Conservation (phyloP, 495 filamentous ascomycete species). For the Xylaria intraflava region DNA sequence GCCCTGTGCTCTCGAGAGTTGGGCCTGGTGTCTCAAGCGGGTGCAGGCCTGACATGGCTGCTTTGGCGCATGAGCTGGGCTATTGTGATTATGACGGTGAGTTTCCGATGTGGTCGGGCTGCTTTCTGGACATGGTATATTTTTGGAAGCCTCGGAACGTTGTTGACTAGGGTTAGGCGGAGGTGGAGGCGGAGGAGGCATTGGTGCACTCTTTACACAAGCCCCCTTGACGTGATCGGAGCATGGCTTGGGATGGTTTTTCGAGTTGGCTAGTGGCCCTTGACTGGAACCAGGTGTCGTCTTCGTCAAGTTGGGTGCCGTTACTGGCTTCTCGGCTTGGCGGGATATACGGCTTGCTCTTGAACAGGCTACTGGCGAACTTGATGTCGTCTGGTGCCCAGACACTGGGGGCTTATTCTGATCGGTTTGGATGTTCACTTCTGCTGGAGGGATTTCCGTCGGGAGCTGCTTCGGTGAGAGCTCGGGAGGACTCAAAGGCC, state of each 20-base stretch:
- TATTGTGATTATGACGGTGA: conserved; percentile 3
- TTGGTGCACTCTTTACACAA: conserved; percentile 3
- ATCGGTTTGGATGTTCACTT: background rate
- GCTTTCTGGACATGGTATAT: background rate
- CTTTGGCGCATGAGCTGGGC: conserved; percentile 7
- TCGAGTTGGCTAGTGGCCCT: background rate
- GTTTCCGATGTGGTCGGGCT: background rate
- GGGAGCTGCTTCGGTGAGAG: conserved; percentile 31
- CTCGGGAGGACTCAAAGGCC: conserved; percentile 19
- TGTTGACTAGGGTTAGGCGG: conserved; percentile 4
- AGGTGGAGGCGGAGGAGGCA: conserved; percentile 16
- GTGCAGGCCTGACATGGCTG: conserved; percentile 23
- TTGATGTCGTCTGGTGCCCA: background rate
- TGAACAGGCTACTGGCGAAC: background rate
- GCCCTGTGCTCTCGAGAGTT: conserved; percentile 18
- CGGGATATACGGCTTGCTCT: background rate
- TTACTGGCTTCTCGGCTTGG: background rate
- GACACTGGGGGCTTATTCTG: background rate
- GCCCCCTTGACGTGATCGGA: background rate
- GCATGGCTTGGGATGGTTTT: background rate
- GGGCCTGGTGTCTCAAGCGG: conserved; percentile 20
- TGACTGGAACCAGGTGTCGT: background rate
- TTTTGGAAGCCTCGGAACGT: background rate
- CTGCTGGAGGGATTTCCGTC: conserved; percentile 8
- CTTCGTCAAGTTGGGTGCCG: background rate